phyloP scores from a whole-genome alignment of 306 rosid genomes.

The Quercus parvula region DNA sequence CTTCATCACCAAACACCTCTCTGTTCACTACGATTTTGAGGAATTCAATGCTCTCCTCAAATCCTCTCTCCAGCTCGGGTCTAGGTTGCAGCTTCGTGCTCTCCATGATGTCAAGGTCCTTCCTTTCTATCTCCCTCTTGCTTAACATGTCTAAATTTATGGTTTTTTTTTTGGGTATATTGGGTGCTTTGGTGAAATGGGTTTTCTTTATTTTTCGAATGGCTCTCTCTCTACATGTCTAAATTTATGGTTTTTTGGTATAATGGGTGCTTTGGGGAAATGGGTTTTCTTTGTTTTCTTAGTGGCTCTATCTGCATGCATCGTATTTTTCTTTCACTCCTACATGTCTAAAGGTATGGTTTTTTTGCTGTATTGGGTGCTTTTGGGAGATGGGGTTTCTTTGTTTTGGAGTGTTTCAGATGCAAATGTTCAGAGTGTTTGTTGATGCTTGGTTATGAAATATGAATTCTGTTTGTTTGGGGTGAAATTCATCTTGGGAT shows the following conservation, averaged over 20 bases:
- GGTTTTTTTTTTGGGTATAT: neutral
- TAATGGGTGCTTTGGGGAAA: neutral
- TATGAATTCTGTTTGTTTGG: neutral
- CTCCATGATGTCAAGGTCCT: conserved; percentile 75
- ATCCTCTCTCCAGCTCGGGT: conserved; percentile 58
- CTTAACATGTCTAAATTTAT: neutral
- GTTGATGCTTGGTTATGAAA: neutral
- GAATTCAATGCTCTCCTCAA: conserved; percentile 61
- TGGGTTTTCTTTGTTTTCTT: too few species aligned
- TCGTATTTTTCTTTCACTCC: too few species aligned
- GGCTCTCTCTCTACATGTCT: too few species aligned
- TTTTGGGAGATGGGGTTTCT: neutral
- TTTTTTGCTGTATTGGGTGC: neutral
- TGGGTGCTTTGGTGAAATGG: neutral
- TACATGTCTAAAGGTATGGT: neutral
- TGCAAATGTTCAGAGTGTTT: neutral
- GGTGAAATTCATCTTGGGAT: neutral
- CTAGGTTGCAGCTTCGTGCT: conserved; percentile 55
- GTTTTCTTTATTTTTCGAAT: too few species aligned
- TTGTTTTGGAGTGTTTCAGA: neutral
- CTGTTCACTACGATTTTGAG: conserved; percentile 61
- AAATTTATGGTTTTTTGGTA: neutral
- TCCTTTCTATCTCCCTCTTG: too few species aligned
- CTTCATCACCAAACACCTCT: conserved; percentile 59
- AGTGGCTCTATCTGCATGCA: too few species aligned